A percentile compares a stretch with the other conserved stretches of the same genome.
These are phyloP conservation scores for Akanthomyces uredinophilus DNA, from an alignment of 2,329 filamentous ascomycete genomes.

Conservation along the genomic window DNA sequence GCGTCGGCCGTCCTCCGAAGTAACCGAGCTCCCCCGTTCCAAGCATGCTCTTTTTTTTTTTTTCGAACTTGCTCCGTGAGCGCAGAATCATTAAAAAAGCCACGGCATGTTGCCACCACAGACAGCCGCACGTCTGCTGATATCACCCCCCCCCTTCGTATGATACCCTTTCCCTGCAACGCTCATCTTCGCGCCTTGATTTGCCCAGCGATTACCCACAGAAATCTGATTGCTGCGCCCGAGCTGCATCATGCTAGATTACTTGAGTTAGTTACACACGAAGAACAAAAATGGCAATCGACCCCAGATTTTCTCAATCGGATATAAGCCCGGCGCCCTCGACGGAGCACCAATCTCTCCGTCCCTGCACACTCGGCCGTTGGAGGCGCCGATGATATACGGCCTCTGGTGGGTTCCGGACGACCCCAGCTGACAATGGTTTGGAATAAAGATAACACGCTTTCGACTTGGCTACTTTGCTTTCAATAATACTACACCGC, in stretches of 20 bases:
- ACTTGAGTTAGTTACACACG: constrained; percentile 3
- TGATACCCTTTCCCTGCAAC: neutral
- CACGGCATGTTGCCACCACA: neutral
- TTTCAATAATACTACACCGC: neutral
- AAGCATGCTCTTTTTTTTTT: neutral
- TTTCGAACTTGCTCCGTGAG: neutral
- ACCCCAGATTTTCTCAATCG: constrained; percentile 6
- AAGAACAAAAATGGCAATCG: neutral
- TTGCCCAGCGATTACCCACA: neutral
- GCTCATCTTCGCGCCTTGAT: neutral
- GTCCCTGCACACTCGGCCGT: neutral
- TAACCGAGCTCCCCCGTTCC: neutral
- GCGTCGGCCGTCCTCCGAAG: neutral
- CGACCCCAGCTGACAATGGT: neutral
- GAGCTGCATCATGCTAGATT: constrained; percentile 11
- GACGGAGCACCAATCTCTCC: neutral
- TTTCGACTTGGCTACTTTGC: neutral
- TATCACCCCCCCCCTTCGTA: neutral
- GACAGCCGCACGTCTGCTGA: constrained; percentile 1
- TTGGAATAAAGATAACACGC: neutral
- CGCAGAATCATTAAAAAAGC: neutral
- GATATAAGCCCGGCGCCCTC: constrained; percentile 1
- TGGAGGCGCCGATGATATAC: neutral
- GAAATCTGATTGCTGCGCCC: neutral
- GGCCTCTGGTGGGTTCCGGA: neutral